These are phyloP conservation scores for Dysphania ambrosioides DNA, from an alignment of 148 eudicot genomes.

Conservation along the genomic window DNA sequence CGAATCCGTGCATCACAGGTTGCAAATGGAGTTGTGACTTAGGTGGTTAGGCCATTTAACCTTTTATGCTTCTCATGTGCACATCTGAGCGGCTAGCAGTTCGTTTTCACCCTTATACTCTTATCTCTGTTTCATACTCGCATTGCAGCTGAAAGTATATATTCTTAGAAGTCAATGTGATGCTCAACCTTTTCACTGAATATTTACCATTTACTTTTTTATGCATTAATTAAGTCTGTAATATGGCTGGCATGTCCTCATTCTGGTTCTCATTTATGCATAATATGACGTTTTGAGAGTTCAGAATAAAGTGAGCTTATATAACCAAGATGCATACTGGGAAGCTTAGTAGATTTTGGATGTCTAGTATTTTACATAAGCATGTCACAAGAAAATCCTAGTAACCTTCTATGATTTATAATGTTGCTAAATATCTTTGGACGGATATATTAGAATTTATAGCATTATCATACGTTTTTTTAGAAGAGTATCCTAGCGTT, in stretches of 20 bases:
- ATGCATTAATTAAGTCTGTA: neutral
- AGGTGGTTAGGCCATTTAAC: neutral
- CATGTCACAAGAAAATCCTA: neutral
- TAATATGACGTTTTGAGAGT: neutral
- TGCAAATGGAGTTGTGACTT: neutral
- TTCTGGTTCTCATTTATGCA: neutral
- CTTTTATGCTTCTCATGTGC: neutral
- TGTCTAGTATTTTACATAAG: neutral
- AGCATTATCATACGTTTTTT: too few species aligned
- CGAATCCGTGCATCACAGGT: too few species aligned
- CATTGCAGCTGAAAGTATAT: neutral
- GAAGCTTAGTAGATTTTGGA: neutral
- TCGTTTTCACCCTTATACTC: neutral
- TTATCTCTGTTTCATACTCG: neutral
- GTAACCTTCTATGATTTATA: neutral
- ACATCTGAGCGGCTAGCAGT: neutral
- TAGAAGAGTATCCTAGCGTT: too few species aligned
- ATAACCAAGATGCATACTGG: neutral
- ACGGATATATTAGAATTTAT: neutral
- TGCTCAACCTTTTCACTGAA: neutral
- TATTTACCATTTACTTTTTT: neutral
- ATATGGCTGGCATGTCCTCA: neutral
- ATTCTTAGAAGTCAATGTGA: neutral
- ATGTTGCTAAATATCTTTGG: neutral
- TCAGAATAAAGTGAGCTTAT: neutral